A percentile compares a stretch with the other conserved stretches of the same genome.
These are phyloP conservation scores for Colletotrichum scovillei DNA, from an alignment of 2,329 filamentous ascomycete genomes.

Conservation along the genomic window DNA sequence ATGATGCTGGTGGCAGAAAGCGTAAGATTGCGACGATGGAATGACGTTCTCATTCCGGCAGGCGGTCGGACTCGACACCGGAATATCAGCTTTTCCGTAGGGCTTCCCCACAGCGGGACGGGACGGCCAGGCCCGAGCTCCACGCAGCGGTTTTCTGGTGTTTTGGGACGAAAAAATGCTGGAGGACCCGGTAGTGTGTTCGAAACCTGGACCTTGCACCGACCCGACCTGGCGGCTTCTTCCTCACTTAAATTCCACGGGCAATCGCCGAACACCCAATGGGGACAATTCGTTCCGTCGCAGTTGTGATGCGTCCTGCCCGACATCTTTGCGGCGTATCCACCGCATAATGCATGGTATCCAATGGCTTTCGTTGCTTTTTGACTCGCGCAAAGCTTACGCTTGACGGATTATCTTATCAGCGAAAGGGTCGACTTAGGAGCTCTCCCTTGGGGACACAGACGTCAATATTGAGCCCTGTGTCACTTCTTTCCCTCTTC, in stretches of 20 bases:
- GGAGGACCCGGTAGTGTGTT: conserved; percentile 28
- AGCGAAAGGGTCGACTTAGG: not conserved
- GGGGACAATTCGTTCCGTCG: not conserved
- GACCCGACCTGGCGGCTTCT: conserved; percentile 19
- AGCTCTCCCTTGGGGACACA: conserved; percentile 21
- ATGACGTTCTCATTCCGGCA: conserved; percentile 27
- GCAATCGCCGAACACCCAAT: conserved; percentile 8
- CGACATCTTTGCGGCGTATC: not conserved
- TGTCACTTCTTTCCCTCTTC: not conserved
- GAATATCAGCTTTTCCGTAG: not conserved
- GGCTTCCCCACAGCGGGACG: conserved; percentile 29
- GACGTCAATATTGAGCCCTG: conserved; percentile 3
- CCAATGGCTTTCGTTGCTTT: not conserved
- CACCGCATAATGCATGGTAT: not conserved
- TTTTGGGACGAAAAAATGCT: conserved; percentile 31
- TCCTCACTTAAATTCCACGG: conserved; percentile 7
- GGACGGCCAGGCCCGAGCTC: conserved; percentile 35
- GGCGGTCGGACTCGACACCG: conserved; percentile 16
- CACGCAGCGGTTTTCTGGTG: conserved; percentile 25
- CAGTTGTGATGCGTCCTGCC: not conserved
- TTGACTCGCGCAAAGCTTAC: not conserved
- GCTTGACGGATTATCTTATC: not conserved
- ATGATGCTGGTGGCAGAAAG: conserved; percentile 39
- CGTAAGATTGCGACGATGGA: conserved; percentile 27
- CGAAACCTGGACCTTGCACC: conserved; percentile 35